Evolutionary conservation across 2,329 filamentous ascomycete genomes (phyloP), one percentile per base, ranked within the genome.

Genomic region (Fusarium sp.): DNA sequence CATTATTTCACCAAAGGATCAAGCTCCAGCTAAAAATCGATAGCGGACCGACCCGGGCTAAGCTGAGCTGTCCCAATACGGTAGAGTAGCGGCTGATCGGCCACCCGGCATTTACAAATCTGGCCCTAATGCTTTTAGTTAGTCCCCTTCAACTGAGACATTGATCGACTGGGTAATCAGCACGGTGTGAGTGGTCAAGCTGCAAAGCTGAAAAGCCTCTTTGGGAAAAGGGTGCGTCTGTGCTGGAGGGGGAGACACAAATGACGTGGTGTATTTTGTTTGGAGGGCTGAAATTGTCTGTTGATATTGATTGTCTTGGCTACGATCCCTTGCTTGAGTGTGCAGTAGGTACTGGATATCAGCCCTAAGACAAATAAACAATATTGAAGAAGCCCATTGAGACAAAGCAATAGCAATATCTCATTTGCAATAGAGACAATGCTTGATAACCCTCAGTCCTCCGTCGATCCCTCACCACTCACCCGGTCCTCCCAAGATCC

Each of bases 141-240:
- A 62, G 46, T 15, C 36, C 27, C 35, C 18, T 33, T 53, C 65
- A 68, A 65, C 65, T 68, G 65, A 68, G 65, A 68, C 65, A 68
- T 22, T 64, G 31, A 39, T 62, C 27, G 42, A 11, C 25, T 29
- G 22, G 33, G 31, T 62, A 68, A 67, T 66, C 35, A 53, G 11
- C 46, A 20, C 3, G 18, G 42, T 14, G 10, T 68, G 33, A 68
- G 44, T 69, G 57, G 65, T 44, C 41, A 42, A 20, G 11, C 17
- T 31, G 15, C 15, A 22, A 35, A 72, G 71, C 71, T 73, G 71
- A 74, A 72, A 71, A 42, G 36, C 71, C 61, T 50, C 45, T 59
- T 73, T 74, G 41, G 71, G 70, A 39, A 63, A 64, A 22, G 42
- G 22, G 25, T 47, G 62, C 42, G 46, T 62, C 31, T 44, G 57